A percentile compares a stretch with the other conserved stretches of the same genome.
Conservation (phyloP, 352 stramenopile species). For the Globisporangium sylvaticum region DNA sequence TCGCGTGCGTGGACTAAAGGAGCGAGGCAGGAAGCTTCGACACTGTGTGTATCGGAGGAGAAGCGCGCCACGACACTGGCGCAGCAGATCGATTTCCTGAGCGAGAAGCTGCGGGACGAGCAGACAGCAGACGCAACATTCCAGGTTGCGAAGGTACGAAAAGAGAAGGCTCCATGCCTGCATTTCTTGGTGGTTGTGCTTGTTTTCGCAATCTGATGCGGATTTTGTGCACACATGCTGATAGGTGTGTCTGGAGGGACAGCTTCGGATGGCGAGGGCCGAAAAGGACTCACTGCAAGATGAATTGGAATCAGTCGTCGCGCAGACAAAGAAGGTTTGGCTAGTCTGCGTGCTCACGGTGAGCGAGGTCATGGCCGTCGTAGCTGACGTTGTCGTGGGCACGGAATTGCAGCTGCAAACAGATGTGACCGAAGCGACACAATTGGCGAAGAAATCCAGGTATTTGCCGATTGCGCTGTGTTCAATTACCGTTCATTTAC, state of each 20-base stretch:
- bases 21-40: conserved; percentile 9
- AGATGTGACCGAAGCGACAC: conserved; percentile 6
- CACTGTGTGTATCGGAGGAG: conserved; percentile 12
- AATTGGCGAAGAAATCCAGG: neutral
- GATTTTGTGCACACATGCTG: too few relatives aligned
- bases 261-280: neutral
- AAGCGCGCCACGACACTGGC: neutral
- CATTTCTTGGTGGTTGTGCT: neutral
- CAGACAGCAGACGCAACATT: neutral
- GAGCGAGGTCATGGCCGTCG: neutral
- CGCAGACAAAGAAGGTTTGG: neutral
- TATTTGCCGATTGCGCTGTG: neutral
- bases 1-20: too few relatives aligned
- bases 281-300: neutral
- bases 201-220: neutral
- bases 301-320: neutral
- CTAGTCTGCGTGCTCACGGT: too few relatives aligned
- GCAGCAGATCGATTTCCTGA: conserved; percentile 16
- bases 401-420: conserved; percentile 7
- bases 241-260: neutral
- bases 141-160: neutral
- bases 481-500: neutral
- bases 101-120: conserved; percentile 10
- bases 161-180: neutral
- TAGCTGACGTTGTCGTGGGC: neutral